Conservation (phyloP, 331 rosid species). For the Malus hybrid region DNA sequence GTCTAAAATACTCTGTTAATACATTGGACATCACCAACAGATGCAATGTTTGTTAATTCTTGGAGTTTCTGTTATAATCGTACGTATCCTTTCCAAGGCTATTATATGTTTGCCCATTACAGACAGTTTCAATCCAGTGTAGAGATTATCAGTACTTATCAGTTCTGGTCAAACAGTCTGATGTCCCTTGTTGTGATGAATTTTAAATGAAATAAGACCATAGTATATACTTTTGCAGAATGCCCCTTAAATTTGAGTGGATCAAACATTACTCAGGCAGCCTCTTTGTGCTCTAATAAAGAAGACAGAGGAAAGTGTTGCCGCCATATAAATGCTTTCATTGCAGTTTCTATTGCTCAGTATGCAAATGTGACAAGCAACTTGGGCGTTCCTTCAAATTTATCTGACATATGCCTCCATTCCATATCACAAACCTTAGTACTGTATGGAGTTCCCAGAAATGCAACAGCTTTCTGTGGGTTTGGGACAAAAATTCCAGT, state of each 20-base stretch:
- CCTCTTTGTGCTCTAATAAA: constrained; percentile 64
- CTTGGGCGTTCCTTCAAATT: constrained; percentile 68
- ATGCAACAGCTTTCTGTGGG: constrained; percentile 77
- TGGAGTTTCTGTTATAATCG: neutral
- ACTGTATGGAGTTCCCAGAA: constrained; percentile 63
- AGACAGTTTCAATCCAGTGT: neutral
- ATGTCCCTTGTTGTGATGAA: neutral
- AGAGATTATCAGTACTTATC: neutral
- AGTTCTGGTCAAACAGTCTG: neutral
- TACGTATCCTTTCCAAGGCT: neutral
- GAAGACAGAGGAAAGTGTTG: constrained; percentile 83
- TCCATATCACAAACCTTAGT: constrained; percentile 59
- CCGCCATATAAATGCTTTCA: constrained; percentile 85
- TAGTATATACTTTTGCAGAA: constrained; percentile 42
- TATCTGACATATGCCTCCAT: constrained; percentile 58
- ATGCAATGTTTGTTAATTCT: too few relatives aligned
- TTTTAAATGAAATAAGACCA: neutral
- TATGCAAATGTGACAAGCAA: constrained; percentile 70
- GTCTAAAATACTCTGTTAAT: neutral
- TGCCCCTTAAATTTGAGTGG: constrained; percentile 79
- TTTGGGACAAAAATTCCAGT: constrained; percentile 82
- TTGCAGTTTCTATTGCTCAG: constrained; percentile 77
- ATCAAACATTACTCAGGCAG: constrained; percentile 71
- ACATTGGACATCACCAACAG: too few relatives aligned
- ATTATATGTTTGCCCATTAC: neutral